Base-by-base conservation (phyloP, 352 stramenopile genomes). In the Globisporangium barbulae region DNA sequence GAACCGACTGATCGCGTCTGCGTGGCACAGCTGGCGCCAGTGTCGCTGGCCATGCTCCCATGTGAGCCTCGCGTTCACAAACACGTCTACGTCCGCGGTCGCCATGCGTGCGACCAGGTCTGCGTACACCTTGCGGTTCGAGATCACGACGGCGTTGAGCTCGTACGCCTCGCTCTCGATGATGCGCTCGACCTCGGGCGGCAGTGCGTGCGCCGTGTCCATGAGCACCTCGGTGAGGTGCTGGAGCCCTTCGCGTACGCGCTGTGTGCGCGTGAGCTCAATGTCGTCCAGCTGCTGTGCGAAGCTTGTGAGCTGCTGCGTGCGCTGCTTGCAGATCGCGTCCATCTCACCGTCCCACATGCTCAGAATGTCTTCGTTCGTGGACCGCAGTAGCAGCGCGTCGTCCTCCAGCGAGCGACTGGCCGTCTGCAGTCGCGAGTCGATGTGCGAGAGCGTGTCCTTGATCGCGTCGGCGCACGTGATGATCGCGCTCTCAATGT, bases 61-160 rank as follows among this genome's bases (percentile, higher is more conserved):
- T 25, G 75, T 54, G n/a, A 86, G 67, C 10, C 85, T 73, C 13
- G 69, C 60, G 13, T 64, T 57, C 28, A 89, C 74, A 62, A 89
- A 83, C 15, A 85, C 70, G 45, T 93, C 77, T 0, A 94, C 82
- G 61, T 96, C 85, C 2, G 71, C 74, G 0, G 78, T 89, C 35
- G 75, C 72, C 62, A 96, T 76, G 33, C 75, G 79, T 2, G 80
- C 83, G 30, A 91, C 71, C 15, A 94, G 64, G 61, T 93, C 78
- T 6, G 85, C 81, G 56, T 96, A 93, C 44, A 83, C 70, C 49
- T 75, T 74, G 9, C 85, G 73, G 57, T 97, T 97, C 8, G 74
- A 81, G 48, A 93, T 93, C 33, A 97, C 74, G 12, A 96, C 87
- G 0, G 74, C 72, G 60, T 97, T 96, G 0, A 94, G 53, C 59